Evolutionary conservation across 495 filamentous ascomycete genomes (phyloP).

Genomic region (Podospora anserina): DNA sequence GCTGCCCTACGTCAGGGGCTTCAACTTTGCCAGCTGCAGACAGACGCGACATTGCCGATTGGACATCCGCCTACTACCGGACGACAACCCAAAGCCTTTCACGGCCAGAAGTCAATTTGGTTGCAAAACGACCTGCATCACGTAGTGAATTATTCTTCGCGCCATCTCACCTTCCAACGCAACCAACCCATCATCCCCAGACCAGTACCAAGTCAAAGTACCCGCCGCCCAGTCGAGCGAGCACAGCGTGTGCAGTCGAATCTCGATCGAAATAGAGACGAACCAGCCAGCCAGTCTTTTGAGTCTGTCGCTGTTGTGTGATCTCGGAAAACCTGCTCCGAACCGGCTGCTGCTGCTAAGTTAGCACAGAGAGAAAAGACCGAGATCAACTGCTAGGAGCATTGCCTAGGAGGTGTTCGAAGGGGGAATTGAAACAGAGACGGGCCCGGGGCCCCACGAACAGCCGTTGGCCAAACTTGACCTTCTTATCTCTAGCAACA

Average conservation of each 20-base stretch:
- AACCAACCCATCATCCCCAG: not conserved
- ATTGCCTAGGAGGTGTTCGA: not conserved
- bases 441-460: slow-evolving; percentile 1
- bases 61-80: not conserved
- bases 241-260: not conserved
- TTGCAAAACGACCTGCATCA: not conserved
- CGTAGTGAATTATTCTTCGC: slow-evolving; percentile 13
- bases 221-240: not conserved
- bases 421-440: not conserved
- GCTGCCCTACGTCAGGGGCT: slow-evolving; percentile 1
- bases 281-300: not conserved
- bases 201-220: not conserved
- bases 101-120: not conserved
- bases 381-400: not conserved
- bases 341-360: not conserved
- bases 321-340: slow-evolving; percentile 4
- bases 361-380: not conserved
- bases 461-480: slow-evolving; percentile 21
- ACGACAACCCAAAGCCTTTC: not conserved
- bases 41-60: not conserved
- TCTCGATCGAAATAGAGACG: not conserved
- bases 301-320: not conserved
- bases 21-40: not conserved
- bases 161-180: slow-evolving; percentile 9
- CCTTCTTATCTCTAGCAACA: slow-evolving; percentile 19